phyloP scores from a whole-genome alignment of 1,139 yeast genomes.

The Suhomyces anneliseae region DNA sequence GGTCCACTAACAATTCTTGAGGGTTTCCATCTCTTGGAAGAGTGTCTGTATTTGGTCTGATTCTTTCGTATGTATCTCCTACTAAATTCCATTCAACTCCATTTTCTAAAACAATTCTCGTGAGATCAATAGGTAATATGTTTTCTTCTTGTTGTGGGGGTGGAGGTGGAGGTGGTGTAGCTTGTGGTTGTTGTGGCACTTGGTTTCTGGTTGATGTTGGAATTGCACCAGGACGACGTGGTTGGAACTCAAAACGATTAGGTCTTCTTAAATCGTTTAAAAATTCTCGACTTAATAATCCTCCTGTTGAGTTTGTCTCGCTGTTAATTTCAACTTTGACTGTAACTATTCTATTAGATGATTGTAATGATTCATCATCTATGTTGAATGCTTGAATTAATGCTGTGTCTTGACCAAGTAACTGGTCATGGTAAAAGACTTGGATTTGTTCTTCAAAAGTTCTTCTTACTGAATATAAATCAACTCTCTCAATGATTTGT shows the following conservation, averaged over 20 bases:
- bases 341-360: slow-evolving; percentile 12
- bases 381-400: slow-evolving; percentile 15
- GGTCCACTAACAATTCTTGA: slow-evolving; percentile 22
- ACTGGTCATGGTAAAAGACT: slow-evolving; percentile 16
- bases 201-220: neutral
- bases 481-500: slow-evolving; percentile 24
- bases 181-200: neutral
- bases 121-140: slow-evolving; percentile 22
- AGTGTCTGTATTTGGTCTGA: slow-evolving; percentile 10
- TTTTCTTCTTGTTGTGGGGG: neutral
- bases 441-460: slow-evolving; percentile 32
- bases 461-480: slow-evolving; percentile 24
- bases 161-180: neutral
- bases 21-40: neutral
- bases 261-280: slow-evolving; percentile 28
- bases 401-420: slow-evolving; percentile 3
- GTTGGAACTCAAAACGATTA: slow-evolving; percentile 26
- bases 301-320: slow-evolving; percentile 17
- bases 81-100: slow-evolving; percentile 28
- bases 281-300: slow-evolving; percentile 30
- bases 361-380: slow-evolving; percentile 11
- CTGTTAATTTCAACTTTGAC: slow-evolving; percentile 15
- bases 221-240: slow-evolving; percentile 10
- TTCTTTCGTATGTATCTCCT: slow-evolving; percentile 29
- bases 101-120: slow-evolving; percentile 23